Base-by-base conservation (phyloP, 345 rosid genomes). In the Eucalyptus polybractea region DNA sequence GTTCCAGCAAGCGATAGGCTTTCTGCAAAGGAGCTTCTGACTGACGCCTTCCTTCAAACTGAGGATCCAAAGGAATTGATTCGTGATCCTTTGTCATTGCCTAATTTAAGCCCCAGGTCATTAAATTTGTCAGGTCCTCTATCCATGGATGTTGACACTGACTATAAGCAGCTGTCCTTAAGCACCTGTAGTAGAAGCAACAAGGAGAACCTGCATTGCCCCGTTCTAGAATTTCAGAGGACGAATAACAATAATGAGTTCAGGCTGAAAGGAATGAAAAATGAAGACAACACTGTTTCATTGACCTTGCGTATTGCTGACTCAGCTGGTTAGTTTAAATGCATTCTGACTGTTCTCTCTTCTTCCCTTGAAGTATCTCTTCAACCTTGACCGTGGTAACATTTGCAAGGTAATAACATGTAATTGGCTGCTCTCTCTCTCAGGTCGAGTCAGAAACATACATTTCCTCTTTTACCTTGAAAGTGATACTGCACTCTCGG, bases 401-500 rank as follows among this genome's bases (percentile, higher is more conserved):
- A 40, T 56, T 86, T 22, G 15, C 80, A 45, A 60, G 87, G 80
- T 56, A 45, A 33, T 50, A 86, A 86, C 85, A 50, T 69, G 29
- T 13, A 40, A 40, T 45, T 49, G 29, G 58, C 49, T 60, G 17
- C 88, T 89, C 40, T 29, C 40, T 29, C 88, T 86, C 49, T 62
- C 93, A 94, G 98, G 96, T 89, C 93, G 90, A 67, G 94, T 87
- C 56, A 94, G 93, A 88, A 95, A 95, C 86, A 94, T 97, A 72
- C 93, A 96, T 93, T 96, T 97, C 88, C 92, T 90, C 42, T 96
- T 95, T 91, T 96, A 92, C 89, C 95, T 95, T 58, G 96, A 95
- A 89, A 90, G 95, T 29, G 99, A 97, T 89, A 96, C 99, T 76
- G 93, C 97, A 60, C 88, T 91, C 44, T 93, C 95, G 5, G 95